Evolutionary conservation across 2,329 filamentous ascomycete genomes (phyloP), one percentile per base, ranked within the genome.

Genomic region (Alternaria triticina): DNA sequence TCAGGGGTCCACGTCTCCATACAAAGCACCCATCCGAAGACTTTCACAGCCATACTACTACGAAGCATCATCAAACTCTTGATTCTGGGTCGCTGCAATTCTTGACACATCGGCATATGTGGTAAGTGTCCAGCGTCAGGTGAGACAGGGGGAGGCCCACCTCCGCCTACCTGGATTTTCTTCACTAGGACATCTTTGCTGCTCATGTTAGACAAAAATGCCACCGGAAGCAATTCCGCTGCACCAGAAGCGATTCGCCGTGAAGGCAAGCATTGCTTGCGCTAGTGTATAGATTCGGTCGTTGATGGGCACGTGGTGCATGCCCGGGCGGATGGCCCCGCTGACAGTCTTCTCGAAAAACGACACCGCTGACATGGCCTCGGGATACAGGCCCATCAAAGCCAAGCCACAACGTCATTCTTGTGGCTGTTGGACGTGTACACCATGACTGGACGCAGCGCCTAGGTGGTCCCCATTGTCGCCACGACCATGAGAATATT

Each of bases 281-380:
- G 57, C 49, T 47, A 56, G 43, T 50, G 27, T 44, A 60, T 51
- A 17, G 22, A 36, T 59, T 27, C 28, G 27, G 36, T 30, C 40
- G 45, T 60, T 56, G 28, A 33, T 17, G 43, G 51, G 61, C 57
- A 63, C 61, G 45, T 43, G 57, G 36, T 60, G 57, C 51, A 60
- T 63, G 57, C 17, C 30, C 45, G 51, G 55, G 40, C 61, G 61
- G 61, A 63, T 63, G 40, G 61, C 61, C 61, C 61, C 61, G 61
- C 61, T 56, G 61, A 47, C 57, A 45, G 57, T 56, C 51, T 56
- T 30, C 44, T 62, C 46, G 45, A 59, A 36, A 50, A 59, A 40
- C 49, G n/a, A 63, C 51, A 63, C 61, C 61, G 61, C 51, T 60
- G 61, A 60, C 61, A 63, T 63, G 61, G 61, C 57, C 57, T 54